Evolutionary conservation across 2,329 filamentous ascomycete genomes (phyloP), one percentile per base, ranked within the genome.

Genomic region (Chaetomium sp.): DNA sequence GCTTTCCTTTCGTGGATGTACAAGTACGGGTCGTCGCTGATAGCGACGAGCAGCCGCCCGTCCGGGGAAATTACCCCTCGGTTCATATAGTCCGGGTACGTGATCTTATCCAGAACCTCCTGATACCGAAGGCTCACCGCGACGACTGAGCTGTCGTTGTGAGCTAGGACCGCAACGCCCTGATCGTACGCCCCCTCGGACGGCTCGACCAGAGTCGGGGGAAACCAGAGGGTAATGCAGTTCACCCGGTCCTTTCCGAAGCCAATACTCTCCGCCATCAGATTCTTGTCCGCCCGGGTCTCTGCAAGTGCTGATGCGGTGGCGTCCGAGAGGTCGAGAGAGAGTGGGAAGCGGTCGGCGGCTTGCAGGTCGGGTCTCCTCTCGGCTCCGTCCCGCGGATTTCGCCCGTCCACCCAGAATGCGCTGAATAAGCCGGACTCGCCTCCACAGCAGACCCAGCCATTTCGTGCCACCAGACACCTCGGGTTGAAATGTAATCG

Each of bases 21-120:
- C 23, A 94, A 86, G 68, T 87, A 91, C 0, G 92, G 90, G 71
- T 93, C 90, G 74, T 99, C 95, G 49, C 94, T 91, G 51, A 98
- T 91, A 1, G 93, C 91, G 6, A 93, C 84, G 23, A 98, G 82
- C 12, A 94, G 78, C 23, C 83, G 85, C 0, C 93, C 94, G 74
- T 97, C 90, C 0, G 94, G 95, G 7, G 94, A 97, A 60, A 99
- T 89, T n/a, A 93, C 87, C 38, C 93, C 92, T 73, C 96, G 92
- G 72, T 99, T 99, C 80, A 98, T 94, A 69, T 88, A 90, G 74
- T 94, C 90, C 5, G 91, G 89, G 69, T 96, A 89, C 4, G 85
- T 83, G 60, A 97, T 80, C 51, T 88, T 83, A 62, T 91, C 87
- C 25, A 96, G 78, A 42, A 90, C 82, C 65, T 90, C 82, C 16